Conservation (phyloP, 495 filamentous ascomycete species). For the Xylaria acuta region DNA sequence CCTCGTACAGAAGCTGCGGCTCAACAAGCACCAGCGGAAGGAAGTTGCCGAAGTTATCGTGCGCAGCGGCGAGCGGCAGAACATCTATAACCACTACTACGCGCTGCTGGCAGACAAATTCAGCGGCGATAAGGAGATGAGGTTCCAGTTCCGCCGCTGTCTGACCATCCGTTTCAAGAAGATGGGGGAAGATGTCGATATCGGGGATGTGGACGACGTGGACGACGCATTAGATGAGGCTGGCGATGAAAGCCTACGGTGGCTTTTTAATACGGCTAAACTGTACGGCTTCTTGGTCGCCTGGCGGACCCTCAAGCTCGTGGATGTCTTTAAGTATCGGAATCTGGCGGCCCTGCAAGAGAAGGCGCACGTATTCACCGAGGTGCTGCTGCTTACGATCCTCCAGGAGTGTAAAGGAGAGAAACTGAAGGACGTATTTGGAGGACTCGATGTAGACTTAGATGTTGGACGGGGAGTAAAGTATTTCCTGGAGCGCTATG, state of each 20-base stretch:
- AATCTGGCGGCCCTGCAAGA: constrained; percentile 78
- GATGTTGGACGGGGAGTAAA: constrained; percentile 73
- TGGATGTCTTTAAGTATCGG: constrained; percentile 70
- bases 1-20: constrained; percentile 77
- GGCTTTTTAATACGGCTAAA: constrained; percentile 89
- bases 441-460: constrained; percentile 54
- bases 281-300: constrained; percentile 79
- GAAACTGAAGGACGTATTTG: constrained; percentile 31
- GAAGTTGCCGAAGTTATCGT: constrained; percentile 89
- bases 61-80: constrained; percentile 84
- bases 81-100: constrained; percentile 91
- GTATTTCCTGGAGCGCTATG: constrained; percentile 78
- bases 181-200: constrained; percentile 75
- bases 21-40: constrained; percentile 83
- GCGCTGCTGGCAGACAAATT: constrained; percentile 79
- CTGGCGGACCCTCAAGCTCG: constrained; percentile 66
- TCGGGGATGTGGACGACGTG: constrained; percentile 57
- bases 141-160: constrained; percentile 82
- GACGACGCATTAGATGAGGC: constrained; percentile 48
- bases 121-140: constrained; percentile 72
- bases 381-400: constrained; percentile 76
- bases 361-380: constrained; percentile 78
- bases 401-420: constrained; percentile 61
- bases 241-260: constrained; percentile 60
- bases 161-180: constrained; percentile 88